Base-by-base conservation (phyloP, 192 early-diverging fungal species). In the Linnemannia schmuckeri region DNA sequence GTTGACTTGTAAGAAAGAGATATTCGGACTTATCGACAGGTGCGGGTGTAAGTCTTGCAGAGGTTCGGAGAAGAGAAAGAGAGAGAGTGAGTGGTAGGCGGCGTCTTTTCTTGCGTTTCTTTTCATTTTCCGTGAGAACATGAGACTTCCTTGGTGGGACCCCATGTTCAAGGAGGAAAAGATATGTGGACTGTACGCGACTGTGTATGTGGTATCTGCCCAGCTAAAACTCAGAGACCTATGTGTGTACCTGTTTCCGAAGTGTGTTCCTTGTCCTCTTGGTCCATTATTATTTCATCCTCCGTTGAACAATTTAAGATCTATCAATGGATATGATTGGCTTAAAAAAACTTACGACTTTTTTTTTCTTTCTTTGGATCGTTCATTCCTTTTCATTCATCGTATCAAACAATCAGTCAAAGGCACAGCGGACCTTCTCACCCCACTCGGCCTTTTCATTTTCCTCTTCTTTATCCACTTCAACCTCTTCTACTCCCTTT, bases 281-380 rank as follows among this genome's bases (percentile, higher is more conserved):
- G 5, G 10, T 49, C 47, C 49, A 22, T 61, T 66, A 33, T 66
- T 44, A 44, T 66, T 66, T 66, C 61, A 9, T 66, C 27, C 61
- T 66, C 61, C 61, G 61, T 30, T 33, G 61, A 15, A 30, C 22
- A 27, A 57, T 52, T 27, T 27, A 57, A 57, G 55, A 66, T 66
- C 61, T 30, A 3, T 30, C 30, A 66, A 61, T 3, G 61, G 24
- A 4, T 66, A 46, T 80, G 79, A 80, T 80, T 80, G 79, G 79
- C 61, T 40, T 3, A 68, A 13, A 66, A 55, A 40, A 80, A 69
- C 79, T 80, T 72, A 63, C 79, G 79, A 80, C 74, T 46, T 74
- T 80, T 80, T 80, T 66, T 35, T 24, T 27, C 61, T 46, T 44
- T 18, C 9, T 66, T 44, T 66, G 7, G 35, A 46, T 33, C 8